Base-by-base conservation (phyloP, 2,329 filamentous ascomycete genomes). In the Rutstroemia sp. region DNA sequence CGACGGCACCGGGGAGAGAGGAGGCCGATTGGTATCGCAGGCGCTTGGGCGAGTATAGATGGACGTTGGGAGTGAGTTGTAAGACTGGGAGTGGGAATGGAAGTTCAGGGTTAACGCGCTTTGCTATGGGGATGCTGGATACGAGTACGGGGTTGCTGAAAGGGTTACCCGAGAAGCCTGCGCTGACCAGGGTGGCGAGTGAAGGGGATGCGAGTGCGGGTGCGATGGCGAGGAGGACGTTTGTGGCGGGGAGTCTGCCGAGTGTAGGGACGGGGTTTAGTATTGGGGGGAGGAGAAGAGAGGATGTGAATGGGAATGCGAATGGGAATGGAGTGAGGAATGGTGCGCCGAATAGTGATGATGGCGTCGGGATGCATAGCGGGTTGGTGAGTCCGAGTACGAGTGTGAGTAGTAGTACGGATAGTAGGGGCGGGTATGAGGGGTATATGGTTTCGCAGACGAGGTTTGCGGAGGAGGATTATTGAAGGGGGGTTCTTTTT, bases 1-100 rank as follows among this genome's bases (percentile, higher is more conserved):
- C 92, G 9, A 96, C 92, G 0, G 89, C 89, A 0, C 90, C 90
- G 0, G 90, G 88, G 0, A 80, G 84, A 49, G 91, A 96, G 69
- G 92, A 97, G 71, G 89, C 89, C 0, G 89, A 94, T 34, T 97
- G 95, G 79, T 99, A 97, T 72, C 84, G 89, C 39, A 81, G 88
- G 12, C 79, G 92, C 1, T 73, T 97, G 21, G 86, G 84, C 58
- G 92, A 99, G 73, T 97, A 96, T 69, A 82, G 90, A 50, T 99
- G 92, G 92, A 96, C 92, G 9, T 76, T 97, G 55, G 87, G 87
- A 8, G 92, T 97, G 48, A 92, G 87, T 71, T 86, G 83, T 46
- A 89, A 90, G 69, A 73, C 60, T 58, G 57, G 57, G 2, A 61
- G 61, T 17, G 63, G 61, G 0, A 80, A 81, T 63, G 78, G 76